Percentiles rank a stretch among this genome's conserved stretches.
Conservation (phyloP, 1,139 yeast genomes). For the Geotrichum phurueaensis region DNA sequence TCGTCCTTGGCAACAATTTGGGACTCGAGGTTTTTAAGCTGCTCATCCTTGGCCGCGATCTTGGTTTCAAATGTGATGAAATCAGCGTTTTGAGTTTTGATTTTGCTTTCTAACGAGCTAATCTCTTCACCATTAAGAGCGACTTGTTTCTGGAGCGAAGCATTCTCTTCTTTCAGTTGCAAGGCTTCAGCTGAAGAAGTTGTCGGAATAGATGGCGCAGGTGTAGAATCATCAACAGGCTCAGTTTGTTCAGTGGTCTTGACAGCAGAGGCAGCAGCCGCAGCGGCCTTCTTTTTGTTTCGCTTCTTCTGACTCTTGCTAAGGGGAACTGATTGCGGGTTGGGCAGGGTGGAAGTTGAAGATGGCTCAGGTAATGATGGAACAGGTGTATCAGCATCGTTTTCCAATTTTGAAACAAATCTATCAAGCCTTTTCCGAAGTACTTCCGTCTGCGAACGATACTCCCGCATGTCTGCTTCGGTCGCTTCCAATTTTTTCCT, state of each 20-base stretch:
- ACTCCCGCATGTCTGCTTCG: neutral
- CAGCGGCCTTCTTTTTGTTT: conserved; percentile 9
- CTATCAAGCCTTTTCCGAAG: neutral
- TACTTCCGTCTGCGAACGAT: neutral
- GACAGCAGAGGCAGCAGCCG: conserved; percentile 5
- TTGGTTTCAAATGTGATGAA: neutral
- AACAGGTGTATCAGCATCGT: neutral
- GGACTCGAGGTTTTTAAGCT: neutral
- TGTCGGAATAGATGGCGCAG: neutral
- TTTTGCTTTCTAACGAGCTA: neutral
- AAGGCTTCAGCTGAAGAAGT: neutral
- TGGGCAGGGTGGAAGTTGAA: neutral
- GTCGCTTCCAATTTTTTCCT: neutral
- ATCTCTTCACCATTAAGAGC: neutral
- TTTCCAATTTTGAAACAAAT: neutral
- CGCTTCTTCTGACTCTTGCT: conserved; percentile 15
- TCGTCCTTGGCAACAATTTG: neutral
- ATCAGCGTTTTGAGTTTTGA: neutral
- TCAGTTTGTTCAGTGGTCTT: conserved; percentile 13
- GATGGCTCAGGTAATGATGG: neutral
- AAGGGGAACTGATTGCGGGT: conserved; percentile 1
- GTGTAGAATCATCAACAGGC: neutral
- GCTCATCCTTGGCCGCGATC: neutral
- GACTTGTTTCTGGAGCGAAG: neutral
- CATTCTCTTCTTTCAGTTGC: neutral